phyloP scores from a whole-genome alignment of 2,329 filamentous ascomycete genomes.

The Boeremia lycopersici region DNA sequence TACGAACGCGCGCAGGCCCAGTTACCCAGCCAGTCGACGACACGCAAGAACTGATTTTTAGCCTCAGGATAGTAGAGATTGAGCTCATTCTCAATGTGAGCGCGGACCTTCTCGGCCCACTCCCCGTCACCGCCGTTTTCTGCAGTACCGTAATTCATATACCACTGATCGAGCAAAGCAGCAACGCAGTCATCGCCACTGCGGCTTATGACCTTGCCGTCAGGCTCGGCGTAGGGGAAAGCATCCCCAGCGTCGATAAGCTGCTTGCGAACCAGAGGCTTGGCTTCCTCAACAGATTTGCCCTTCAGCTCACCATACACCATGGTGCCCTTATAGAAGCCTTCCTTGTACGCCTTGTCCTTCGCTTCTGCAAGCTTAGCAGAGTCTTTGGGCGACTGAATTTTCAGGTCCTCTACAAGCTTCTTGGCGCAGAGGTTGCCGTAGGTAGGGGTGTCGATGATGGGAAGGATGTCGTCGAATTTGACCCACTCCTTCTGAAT shows the following conservation, averaged over 20 bases:
- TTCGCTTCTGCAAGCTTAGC: constrained; percentile 93
- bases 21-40: constrained; percentile 80
- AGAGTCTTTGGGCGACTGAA: constrained; percentile 92
- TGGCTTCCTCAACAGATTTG: constrained; percentile 82
- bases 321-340: constrained; percentile 94
- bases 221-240: constrained; percentile 92
- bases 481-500: constrained; percentile 98
- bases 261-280: constrained; percentile 80
- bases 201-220: constrained; percentile 83
- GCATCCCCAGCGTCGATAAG: constrained; percentile 78
- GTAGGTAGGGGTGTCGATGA: constrained; percentile 77
- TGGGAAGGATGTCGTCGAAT: constrained; percentile 77
- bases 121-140: constrained; percentile 70
- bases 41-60: constrained; percentile 72
- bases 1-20: constrained; percentile 95
- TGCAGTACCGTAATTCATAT: constrained; percentile 82
- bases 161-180: constrained; percentile 95
- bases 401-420: constrained; percentile 91
- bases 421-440: constrained; percentile 82
- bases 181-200: constrained; percentile 94
- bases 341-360: constrained; percentile 95
- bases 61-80: constrained; percentile 75
- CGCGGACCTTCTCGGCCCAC: constrained; percentile 73
- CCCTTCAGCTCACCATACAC: constrained; percentile 86
- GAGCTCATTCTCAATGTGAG: constrained; percentile 62